Conservation (phyloP, 164 flowering plant genomes). For the Tetrastigma voinierianum region DNA sequence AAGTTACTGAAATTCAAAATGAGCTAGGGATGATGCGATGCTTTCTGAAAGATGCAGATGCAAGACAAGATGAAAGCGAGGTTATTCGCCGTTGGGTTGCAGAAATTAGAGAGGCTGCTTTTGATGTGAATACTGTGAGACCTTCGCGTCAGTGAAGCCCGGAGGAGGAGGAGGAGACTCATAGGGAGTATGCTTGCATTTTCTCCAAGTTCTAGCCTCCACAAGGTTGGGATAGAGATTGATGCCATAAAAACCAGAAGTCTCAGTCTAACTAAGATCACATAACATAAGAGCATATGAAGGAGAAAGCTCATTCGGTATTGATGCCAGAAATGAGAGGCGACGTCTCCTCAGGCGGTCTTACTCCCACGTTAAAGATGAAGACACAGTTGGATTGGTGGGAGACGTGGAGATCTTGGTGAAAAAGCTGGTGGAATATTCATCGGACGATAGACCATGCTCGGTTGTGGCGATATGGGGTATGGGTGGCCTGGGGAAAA, state of each 20-base stretch:
- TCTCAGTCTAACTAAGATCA: background rate
- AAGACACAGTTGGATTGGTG: conserved; percentile 14
- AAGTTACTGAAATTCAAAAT: conserved; percentile 10
- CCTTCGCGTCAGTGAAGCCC: conserved; percentile 5
- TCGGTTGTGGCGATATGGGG: conserved; percentile 13
- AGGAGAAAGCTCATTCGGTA: background rate
- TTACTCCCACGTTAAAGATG: conserved; percentile 6
- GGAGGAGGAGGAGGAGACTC: background rate
- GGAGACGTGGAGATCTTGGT: background rate
- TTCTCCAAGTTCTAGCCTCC: background rate
- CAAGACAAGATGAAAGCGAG: conserved; percentile 11
- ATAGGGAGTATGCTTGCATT: conserved; percentile 4
- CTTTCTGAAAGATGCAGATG: conserved; percentile 31
- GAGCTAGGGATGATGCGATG: conserved; percentile 19
- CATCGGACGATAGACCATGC: background rate
- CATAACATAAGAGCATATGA: conserved; percentile 9
- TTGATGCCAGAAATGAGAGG: background rate
- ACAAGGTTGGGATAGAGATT: conserved; percentile 13
- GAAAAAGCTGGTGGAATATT: background rate
- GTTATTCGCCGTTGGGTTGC: conserved; percentile 23
- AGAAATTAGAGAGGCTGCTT: conserved; percentile 28
- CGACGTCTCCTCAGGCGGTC: background rate
- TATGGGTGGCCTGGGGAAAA: conserved; percentile 29
- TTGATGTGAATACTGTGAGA: conserved; percentile 31
- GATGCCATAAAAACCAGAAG: conserved; percentile 6